Base-by-base conservation (phyloP, 2,329 filamentous ascomycete species). In the Byssoonygena ceratinophila region DNA sequence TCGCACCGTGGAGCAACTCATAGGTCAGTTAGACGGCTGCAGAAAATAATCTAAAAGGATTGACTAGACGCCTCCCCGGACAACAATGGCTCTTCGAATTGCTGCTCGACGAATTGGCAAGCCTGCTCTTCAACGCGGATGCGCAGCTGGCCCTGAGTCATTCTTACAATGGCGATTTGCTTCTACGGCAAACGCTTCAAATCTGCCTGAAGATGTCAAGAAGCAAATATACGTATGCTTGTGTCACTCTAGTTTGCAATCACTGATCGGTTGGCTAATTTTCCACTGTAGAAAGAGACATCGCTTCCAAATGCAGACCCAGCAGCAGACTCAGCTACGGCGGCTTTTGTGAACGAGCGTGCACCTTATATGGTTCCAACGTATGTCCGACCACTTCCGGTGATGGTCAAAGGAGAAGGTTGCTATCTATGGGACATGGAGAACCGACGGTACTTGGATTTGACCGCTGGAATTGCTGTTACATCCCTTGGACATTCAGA, bases 391-490 rank as follows among this genome's bases (percentile, higher is more conserved):
- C 91, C 92, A 46, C 78, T 85, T 41, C 88, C 89, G 1, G 86
- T 97, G 64, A 96, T 98, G 68, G 82, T 89, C 54, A 86, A 83
- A 67, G 92, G 90, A 58, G 75, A 88, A 65, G 92, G 92, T 1
- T 89, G 84, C 55, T 90, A 89, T 67, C 70, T 98, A 57, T 97
- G 83, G 81, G 92, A 98, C 67, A 73, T 91, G 34, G 89, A 96
- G 72, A 86, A 92, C 65, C 76, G 87, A 56, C 83, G 82, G 66
- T 98, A 96, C 67, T 77, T 98, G 27, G 92, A 98, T 70, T 87
- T 98, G 63, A 97, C 92, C 1, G 85, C 90, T 8, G 92, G 92
- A 45, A 98, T 98, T 65, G 92, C 92, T 14, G 92, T 98, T 66
- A 96, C 91, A 71, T 82, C 85, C 20, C 76, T 98, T 31, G 92